These are phyloP conservation scores for Rossbeevera mucosa DNA, from an alignment of 768 basidiomycete genomes.

Conservation along the genomic window DNA sequence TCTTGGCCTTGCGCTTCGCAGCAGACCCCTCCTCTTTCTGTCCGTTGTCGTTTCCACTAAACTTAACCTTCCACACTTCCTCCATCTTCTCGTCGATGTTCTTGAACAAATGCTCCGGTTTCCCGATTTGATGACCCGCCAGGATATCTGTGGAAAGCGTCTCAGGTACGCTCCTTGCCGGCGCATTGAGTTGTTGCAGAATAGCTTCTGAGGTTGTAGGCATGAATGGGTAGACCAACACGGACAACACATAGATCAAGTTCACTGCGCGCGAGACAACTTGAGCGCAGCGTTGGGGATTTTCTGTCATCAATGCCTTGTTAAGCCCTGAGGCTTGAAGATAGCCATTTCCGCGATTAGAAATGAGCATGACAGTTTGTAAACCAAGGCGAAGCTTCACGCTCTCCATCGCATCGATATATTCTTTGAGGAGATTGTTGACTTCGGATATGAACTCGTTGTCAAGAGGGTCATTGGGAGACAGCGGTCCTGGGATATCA, in stretches of 20 bases:
- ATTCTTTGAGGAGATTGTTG: constrained; percentile 74
- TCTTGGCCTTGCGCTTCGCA: constrained; percentile 50
- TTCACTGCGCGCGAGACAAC: constrained; percentile 89
- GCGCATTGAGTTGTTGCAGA: constrained; percentile 83
- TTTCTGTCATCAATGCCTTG: constrained; percentile 78
- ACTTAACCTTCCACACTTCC: constrained; percentile 74
- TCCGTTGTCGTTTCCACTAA: constrained; percentile 57
- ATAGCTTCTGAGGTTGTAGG: constrained; percentile 82
- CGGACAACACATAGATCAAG: constrained; percentile 86
- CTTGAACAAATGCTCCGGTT: constrained; percentile 88
- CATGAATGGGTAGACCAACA: constrained; percentile 93
- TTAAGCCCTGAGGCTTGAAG: constrained; percentile 90
- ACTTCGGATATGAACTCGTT: constrained; percentile 75
- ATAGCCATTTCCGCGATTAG: constrained; percentile 86
- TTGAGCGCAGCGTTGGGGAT: constrained; percentile 83
- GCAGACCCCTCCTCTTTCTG: constrained; percentile 42
- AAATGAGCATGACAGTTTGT: constrained; percentile 85
- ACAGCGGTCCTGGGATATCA: constrained; percentile 65
- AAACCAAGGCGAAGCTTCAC: constrained; percentile 88
- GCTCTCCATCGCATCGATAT: constrained; percentile 82
- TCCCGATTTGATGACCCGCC: constrained; percentile 78
- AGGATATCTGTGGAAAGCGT: constrained; percentile 77
- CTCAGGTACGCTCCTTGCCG: constrained; percentile 72
- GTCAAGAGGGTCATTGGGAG: constrained; percentile 61
- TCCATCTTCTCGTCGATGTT: constrained; percentile 90